Evolutionary conservation across 1,284 basidiomycete species (phyloP).

Genomic region (Xerocomus nothofagi): DNA sequence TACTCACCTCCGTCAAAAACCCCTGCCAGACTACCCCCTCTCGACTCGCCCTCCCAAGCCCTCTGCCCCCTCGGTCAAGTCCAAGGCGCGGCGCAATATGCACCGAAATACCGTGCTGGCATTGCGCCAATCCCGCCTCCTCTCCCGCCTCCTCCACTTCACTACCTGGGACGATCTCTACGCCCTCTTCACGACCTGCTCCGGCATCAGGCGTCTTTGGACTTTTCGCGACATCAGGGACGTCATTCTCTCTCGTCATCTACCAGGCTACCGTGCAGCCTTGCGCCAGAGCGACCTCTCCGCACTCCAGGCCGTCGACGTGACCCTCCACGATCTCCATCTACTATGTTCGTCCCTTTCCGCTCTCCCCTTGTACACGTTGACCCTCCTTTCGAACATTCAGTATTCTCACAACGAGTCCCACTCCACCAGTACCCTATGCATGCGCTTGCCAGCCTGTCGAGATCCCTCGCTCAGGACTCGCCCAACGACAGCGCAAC

Average conservation of each 20-base stretch:
- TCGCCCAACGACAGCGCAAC: constrained; percentile 35
- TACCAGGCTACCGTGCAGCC: constrained; percentile 55
- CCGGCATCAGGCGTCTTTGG: constrained; percentile 47
- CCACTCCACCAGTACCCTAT: constrained; percentile 59
- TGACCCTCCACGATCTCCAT: constrained; percentile 59
- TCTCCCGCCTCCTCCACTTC: constrained; percentile 44
- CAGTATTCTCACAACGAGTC: constrained; percentile 63
- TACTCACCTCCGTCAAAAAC: background rate
- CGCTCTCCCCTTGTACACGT: constrained; percentile 1
- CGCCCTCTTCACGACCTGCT: constrained; percentile 51
- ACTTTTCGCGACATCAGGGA: constrained; percentile 43
- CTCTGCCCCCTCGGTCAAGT: constrained; percentile 13
- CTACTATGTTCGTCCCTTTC: constrained; percentile 53
- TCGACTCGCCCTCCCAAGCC: constrained; percentile 8
- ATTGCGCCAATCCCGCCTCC: constrained; percentile 42
- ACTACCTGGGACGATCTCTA: constrained; percentile 56
- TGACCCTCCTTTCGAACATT: constrained; percentile 13
- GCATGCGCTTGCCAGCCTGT: constrained; percentile 56
- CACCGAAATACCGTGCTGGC: constrained; percentile 27
- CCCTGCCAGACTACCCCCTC: background rate
- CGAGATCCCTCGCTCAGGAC: constrained; percentile 34
- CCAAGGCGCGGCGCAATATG: constrained; percentile 31
- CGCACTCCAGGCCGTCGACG: constrained; percentile 45
- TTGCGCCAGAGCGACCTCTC: constrained; percentile 42
- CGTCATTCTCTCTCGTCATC: constrained; percentile 55